phyloP scores from a whole-genome alignment of 345 rosid genomes.

The Raphanus sativus region DNA sequence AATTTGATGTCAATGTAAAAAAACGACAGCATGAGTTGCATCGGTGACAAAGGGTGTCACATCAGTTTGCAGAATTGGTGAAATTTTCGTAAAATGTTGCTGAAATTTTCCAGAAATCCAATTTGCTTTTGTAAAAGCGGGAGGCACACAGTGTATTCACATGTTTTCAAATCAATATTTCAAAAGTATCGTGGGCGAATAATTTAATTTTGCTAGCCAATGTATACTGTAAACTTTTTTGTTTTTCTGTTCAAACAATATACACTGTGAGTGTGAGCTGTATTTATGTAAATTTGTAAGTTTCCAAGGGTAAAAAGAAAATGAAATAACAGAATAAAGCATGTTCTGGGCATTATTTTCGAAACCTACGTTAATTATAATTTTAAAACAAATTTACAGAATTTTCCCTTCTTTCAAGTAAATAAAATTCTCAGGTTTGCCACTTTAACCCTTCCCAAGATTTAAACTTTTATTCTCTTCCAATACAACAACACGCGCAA shows the following conservation, averaged over 20 bases:
- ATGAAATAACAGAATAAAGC: constrained; percentile 13
- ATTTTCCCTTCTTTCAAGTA: constrained; percentile 8
- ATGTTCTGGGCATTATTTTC: constrained; percentile 35
- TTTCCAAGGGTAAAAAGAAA: not conserved
- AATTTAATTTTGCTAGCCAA: not conserved
- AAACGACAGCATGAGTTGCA: not conserved
- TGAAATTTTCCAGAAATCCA: not conserved
- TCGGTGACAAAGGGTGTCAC: not conserved
- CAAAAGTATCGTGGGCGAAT: not conserved
- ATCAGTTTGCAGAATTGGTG: not conserved
- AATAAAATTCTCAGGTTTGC: constrained; percentile 7
- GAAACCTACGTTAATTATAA: constrained; percentile 16
- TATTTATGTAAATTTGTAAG: not conserved
- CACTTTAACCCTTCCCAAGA: constrained; percentile 38
- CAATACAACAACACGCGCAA: constrained; percentile 18
- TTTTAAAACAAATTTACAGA: not conserved
- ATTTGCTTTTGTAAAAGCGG: not conserved
- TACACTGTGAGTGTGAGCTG: not conserved
- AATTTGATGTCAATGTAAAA: not conserved
- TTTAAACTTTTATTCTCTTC: constrained; percentile 22
- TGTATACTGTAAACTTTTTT: not conserved
- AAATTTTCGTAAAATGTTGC: not conserved
- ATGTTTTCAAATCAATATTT: not conserved
- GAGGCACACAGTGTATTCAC: not conserved
- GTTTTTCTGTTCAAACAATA: not conserved